Evolutionary conservation across 129 eudicot genomes (phyloP).

Genomic region (Sambucus nigra): DNA sequence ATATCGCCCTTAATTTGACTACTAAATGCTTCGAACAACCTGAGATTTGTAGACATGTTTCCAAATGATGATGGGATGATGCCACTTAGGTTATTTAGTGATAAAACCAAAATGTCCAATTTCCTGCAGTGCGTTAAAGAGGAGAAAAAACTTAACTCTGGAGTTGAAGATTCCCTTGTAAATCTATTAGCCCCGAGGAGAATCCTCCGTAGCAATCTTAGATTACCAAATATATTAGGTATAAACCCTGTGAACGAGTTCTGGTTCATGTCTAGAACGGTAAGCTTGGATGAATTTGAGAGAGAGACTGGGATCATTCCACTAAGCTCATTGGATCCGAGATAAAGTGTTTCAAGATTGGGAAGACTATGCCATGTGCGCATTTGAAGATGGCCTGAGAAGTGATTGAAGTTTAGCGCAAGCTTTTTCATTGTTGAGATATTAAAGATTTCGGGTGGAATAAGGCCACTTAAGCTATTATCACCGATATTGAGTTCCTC

Average conservation of each 20-base stretch:
- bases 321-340: constrained; percentile 4
- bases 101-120: background rate
- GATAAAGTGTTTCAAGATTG: constrained; percentile 12
- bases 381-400: constrained; percentile 19
- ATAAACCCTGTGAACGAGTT: constrained; percentile 8
- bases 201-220: background rate
- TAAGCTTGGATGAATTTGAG: constrained; percentile 19
- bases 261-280: background rate
- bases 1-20: constrained; percentile 17
- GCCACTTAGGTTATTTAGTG: constrained; percentile 7
- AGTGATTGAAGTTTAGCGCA: constrained; percentile 5
- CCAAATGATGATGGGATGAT: constrained; percentile 21
- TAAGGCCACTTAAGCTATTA: constrained; percentile 13
- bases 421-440: constrained; percentile 4
- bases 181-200: background rate
- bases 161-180: constrained; percentile 8
- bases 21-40: constrained; percentile 1
- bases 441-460: constrained; percentile 20
- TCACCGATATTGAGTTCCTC: background rate
- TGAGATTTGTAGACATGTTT: constrained; percentile 13
- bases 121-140: constrained; percentile 9
- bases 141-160: constrained; percentile 13
- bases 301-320: constrained; percentile 19
- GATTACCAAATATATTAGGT: constrained; percentile 1
- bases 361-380: constrained; percentile 14